Base-by-base conservation (phyloP, 805 yeast species). In the Kuraishia molischiana region DNA sequence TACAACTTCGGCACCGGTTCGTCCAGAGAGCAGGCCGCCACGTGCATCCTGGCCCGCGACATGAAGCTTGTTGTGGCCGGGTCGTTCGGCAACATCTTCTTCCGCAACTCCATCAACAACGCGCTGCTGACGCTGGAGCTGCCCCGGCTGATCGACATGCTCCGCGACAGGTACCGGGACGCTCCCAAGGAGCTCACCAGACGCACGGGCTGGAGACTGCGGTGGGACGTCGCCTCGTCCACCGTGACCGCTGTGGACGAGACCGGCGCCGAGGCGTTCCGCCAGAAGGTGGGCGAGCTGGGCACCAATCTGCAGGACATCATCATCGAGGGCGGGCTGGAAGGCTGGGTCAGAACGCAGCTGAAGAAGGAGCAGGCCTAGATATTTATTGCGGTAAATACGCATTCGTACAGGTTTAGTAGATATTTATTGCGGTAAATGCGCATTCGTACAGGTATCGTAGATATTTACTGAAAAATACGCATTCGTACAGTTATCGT, bases 1-100 rank as follows among this genome's bases (percentile, higher is more conserved):
- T 92, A 66, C 69, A 92, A 92, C 59, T 92, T 92, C 57, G 99
- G 99, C 50, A 92, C 98, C 9, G 98, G 99, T 34, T 89, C 97
- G 6, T 86, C 96, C 19, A 79, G 99, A 64, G 99, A 92, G 59
- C 99, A 92, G 66, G 99, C 99, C 3, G 98, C 98, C 24, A 92
- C 98, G n/a, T 89, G 95, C 18, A 82, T 92, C 42, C 69, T 92
- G 47, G 97, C 98, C 31, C 77, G 94, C 52, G 97, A 87, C 46
- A 86, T 92, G 72, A 77, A 78, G 48, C 67, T 92, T 47, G 95
- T 92, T 18, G 95, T 94, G 41, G 84, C 96, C 11, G 99, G 99
- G 24, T 90, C 97, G 1, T 92, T 92, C 55, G 95, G 97, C 53
- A 94, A 92, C 67, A 92, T 90, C 51, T 92, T 92, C 64, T 81